Base-by-base conservation (phyloP, 2,329 filamentous ascomycete species). In the Penicillium rolfsii region DNA sequence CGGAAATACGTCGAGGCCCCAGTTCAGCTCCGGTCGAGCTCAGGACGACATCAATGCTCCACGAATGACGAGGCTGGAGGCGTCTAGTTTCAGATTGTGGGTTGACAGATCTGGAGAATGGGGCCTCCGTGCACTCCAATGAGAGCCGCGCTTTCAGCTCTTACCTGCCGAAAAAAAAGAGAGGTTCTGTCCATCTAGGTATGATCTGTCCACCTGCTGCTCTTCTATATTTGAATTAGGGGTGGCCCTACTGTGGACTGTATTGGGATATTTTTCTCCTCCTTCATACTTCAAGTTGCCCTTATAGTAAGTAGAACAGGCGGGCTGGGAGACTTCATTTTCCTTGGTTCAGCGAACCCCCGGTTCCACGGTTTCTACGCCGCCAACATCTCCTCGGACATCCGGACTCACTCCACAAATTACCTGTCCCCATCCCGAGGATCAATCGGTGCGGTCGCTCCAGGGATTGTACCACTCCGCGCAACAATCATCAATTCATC, bases 1-100 rank as follows among this genome's bases (percentile, higher is more conserved):
- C 28, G 16, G 45, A 30, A 24, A 24, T 55, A 50, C 61, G 57
- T 59, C 52, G 43, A 52, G 28, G 28, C 54, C 48, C 60, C 50
- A 61, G 60, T 53, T 65, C 63, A 65, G 63, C 60, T 66, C 64
- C 61, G 58, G 58, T 66, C 52, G 45, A 55, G 30, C 46, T 50
- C 28, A 57, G 40, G n/a, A 35, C 35, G 33, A 36, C 33, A 36
- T 40, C 19, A 28, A 38, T 40, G 38, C 28, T 48, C 41, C 35
- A 45, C 62, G 52, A 64, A 64, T 64, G 57, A 62, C 41, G 33
- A 35, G 28, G 33, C 50, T 16, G 60, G 53, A 59, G 24, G 24
- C 6, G 28, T 30, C 19, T 43, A 16, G 55, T 58, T 24, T 38
- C 43, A 57, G 28, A 49, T 49, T n/a, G 28, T 49, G 55, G 55